phyloP scores from a whole-genome alignment of 306 rosid genomes.

The Cicer arietinum region DNA sequence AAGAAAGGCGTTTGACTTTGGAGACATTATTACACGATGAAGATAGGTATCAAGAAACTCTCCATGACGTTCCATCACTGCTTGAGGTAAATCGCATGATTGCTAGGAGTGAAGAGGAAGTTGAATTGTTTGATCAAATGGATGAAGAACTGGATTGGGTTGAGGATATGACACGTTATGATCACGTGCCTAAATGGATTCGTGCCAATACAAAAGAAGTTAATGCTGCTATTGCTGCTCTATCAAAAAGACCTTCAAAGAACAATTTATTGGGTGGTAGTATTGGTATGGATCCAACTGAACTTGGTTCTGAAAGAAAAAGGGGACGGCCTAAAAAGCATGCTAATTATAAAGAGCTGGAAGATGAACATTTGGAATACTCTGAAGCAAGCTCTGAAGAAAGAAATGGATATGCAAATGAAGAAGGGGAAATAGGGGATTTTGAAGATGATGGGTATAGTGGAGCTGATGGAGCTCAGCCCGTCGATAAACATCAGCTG shows the following conservation, averaged over 20 bases:
- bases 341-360: constrained; percentile 83
- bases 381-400: constrained; percentile 97
- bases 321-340: constrained; percentile 89
- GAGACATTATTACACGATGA: constrained; percentile 98
- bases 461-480: constrained; percentile 74
- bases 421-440: constrained; percentile 89
- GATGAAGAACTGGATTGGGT: constrained; percentile 96
- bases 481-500: constrained; percentile 63
- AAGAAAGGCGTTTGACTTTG: constrained; percentile 93
- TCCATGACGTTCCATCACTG: constrained; percentile 96
- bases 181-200: constrained; percentile 94
- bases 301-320: constrained; percentile 87
- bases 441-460: constrained; percentile 86
- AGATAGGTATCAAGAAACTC: constrained; percentile 94
- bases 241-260: constrained; percentile 81
- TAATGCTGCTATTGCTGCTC: constrained; percentile 71
- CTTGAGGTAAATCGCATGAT: constrained; percentile 99
- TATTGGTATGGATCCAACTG: constrained; percentile 60
- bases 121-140: constrained; percentile 95
- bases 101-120: constrained; percentile 92
- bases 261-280: constrained; percentile 61
- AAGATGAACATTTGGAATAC: constrained; percentile 81
- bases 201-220: constrained; percentile 86
- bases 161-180: constrained; percentile 85
- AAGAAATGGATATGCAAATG: constrained; percentile 79